Base-by-base conservation (phyloP, 2,329 filamentous ascomycete species). In the Arthrocladium fulminans region DNA sequence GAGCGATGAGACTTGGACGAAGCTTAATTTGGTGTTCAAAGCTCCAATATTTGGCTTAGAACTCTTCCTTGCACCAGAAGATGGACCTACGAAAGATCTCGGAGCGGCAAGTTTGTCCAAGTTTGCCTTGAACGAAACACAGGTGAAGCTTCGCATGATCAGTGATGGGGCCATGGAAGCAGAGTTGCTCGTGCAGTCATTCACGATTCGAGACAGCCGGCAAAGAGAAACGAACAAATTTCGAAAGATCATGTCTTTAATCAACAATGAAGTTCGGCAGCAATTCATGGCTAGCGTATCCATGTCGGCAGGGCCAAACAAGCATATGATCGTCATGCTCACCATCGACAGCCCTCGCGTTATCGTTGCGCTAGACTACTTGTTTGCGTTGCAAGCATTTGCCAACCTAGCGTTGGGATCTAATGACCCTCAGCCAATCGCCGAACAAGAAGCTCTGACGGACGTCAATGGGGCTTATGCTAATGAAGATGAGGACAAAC, bases 271-370 rank as follows among this genome's bases (percentile, higher is more conserved):
- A 48, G 88, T 92, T 47, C 79, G 81, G 39, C 89, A 97, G 64
- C 94, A 99, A 59, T 89, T 98, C 61, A 98, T 98, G 92, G 92
- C 92, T 15, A 96, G 86, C 63, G 72, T 98, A 3, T 94, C 89
- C 0, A 94, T 98, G 67, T 88, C 89, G 0, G 86, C 88, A 13
- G 88, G 88, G 2, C 73, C 81, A 27, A 84, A 95, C 34, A 80
- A 81, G 51, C 86, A 82, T 62, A 67, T 97, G 48, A 94, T 97
- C 60, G 88, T 87, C 1, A 85, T 98, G 66, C 79, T 96, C 49
- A 95, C 89, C 0, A 81, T 98, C 52, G 92, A 98, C 61, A 98
- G 92, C 58, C 92, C 92, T 1, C 79, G 88, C 2, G 80, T 98
- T 48, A 97, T 99, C 50, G 86, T 99, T 63, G 90, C 94, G 0